Conservation (phyloP, 495 filamentous ascomycete species). For the Diplogelasinospora grovesii region DNA sequence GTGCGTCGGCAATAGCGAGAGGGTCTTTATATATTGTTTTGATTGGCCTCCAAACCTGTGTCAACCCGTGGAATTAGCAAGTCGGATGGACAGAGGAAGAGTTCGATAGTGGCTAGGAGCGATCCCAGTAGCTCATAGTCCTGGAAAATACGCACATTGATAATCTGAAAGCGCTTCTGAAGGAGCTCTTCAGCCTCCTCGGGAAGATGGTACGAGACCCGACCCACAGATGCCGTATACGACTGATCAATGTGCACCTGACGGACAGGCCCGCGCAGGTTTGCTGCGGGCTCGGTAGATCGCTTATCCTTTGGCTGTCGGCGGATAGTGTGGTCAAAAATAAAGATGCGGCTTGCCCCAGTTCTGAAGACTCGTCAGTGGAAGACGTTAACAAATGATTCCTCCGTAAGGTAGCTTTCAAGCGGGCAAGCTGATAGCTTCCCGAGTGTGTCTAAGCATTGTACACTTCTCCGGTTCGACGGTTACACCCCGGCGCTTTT, state of each 20-base stretch:
- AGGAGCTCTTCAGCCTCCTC: constrained; percentile 56
- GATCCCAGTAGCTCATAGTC: too few species aligned
- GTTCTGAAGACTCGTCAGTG: too few species aligned
- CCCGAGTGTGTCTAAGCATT: too few species aligned
- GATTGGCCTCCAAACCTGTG: constrained; percentile 61
- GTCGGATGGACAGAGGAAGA: too few species aligned
- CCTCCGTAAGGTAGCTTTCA: not conserved
- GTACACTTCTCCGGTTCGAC: too few species aligned
- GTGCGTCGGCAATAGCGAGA: constrained; percentile 54
- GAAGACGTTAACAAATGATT: constrained; percentile 12
- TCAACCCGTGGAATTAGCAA: too few species aligned
- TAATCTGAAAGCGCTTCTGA: constrained; percentile 63
- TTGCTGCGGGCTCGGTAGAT: not conserved
- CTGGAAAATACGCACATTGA: constrained; percentile 52
- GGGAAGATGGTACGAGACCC: constrained; percentile 55
- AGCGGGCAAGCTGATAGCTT: too few species aligned
- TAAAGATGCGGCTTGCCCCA: constrained; percentile 58
- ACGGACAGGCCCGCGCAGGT: constrained; percentile 54
- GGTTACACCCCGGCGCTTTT: too few species aligned
- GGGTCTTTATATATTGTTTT: constrained; percentile 57
- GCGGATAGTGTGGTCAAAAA: constrained; percentile 74
- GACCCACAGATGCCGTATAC: constrained; percentile 49
- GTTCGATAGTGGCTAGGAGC: too few species aligned
- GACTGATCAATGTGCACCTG: constrained; percentile 70
- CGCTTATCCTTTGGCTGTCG: constrained; percentile 31